phyloP scores from a whole-genome alignment of 2,329 filamentous ascomycete genomes.

The Xylaria polymorpha region DNA sequence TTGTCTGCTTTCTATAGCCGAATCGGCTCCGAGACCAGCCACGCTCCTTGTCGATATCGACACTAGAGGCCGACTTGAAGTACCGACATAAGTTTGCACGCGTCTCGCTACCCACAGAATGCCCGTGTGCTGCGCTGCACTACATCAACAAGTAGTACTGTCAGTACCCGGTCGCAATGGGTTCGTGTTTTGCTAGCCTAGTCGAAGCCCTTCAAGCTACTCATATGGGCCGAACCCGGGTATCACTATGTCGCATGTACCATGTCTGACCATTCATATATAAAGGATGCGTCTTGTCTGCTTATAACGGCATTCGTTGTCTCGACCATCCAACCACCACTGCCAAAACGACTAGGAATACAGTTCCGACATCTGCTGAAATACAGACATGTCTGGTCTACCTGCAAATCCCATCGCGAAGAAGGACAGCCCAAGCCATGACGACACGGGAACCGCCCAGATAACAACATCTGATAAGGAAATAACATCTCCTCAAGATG shows the following conservation, averaged over 20 bases:
- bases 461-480: slow-evolving; percentile 4
- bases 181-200: neutral
- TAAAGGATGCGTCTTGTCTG: neutral
- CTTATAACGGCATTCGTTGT: too few relatives aligned
- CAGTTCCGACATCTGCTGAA: neutral
- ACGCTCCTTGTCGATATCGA: neutral
- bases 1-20: slow-evolving; percentile 26
- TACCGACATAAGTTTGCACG: neutral
- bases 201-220: neutral
- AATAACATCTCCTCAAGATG: neutral
- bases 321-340: neutral
- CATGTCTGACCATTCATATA: slow-evolving; percentile 8
- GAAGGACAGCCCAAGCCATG: slow-evolving; percentile 5
- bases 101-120: neutral
- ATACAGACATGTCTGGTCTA: slow-evolving; percentile 21
- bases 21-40: slow-evolving; percentile 33
- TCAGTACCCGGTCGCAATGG: neutral
- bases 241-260: neutral
- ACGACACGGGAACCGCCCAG: slow-evolving; percentile 11
- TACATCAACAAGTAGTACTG: neutral
- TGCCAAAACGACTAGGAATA: neutral
- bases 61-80: neutral
- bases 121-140: neutral
- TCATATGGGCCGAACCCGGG: slow-evolving; percentile 19
- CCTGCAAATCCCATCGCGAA: slow-evolving; percentile 4